A percentile compares a stretch with the other conserved stretches of the same genome.
These are phyloP conservation scores for Colletotrichum karsti DNA, from an alignment of 2,329 filamentous ascomycete genomes.

Conservation along the genomic window DNA sequence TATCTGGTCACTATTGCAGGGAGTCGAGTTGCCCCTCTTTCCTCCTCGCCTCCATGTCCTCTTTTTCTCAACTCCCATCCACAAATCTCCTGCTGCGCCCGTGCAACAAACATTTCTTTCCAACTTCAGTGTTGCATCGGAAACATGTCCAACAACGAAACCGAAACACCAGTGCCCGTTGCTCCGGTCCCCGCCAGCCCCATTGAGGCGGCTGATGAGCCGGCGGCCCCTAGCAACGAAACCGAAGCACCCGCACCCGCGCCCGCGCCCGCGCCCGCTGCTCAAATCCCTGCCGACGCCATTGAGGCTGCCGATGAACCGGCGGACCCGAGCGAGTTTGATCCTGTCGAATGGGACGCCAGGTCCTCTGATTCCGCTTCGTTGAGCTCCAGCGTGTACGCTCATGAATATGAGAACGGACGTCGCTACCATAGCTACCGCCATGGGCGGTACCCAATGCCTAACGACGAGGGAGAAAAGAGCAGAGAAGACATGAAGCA, in stretches of 20 bases:
- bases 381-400: slow-evolving; percentile 43
- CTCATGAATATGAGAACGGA: slow-evolving; percentile 50
- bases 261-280: not conserved
- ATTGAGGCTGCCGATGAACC: not conserved
- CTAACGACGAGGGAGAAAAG: slow-evolving; percentile 56
- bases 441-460: slow-evolving; percentile 53
- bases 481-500: slow-evolving; percentile 56
- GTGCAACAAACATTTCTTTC: too few relatives aligned
- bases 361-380: slow-evolving; percentile 41
- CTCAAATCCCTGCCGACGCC: not conserved
- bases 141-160: too few relatives aligned
- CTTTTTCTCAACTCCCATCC: too few relatives aligned
- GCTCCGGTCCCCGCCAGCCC: not conserved
- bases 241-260: not conserved
- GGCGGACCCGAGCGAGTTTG: slow-evolving; percentile 18
- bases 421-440: slow-evolving; percentile 53
- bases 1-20: too few relatives aligned
- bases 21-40: too few relatives aligned
- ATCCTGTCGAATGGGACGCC: slow-evolving; percentile 30
- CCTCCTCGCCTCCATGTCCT: too few relatives aligned
- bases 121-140: too few relatives aligned
- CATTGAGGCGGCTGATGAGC: not conserved
- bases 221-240: not conserved
- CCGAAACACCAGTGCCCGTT: too few relatives aligned
- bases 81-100: too few relatives aligned